phyloP scores from a whole-genome alignment of 208 protist genomes.

The Zelonia costaricensis region DNA sequence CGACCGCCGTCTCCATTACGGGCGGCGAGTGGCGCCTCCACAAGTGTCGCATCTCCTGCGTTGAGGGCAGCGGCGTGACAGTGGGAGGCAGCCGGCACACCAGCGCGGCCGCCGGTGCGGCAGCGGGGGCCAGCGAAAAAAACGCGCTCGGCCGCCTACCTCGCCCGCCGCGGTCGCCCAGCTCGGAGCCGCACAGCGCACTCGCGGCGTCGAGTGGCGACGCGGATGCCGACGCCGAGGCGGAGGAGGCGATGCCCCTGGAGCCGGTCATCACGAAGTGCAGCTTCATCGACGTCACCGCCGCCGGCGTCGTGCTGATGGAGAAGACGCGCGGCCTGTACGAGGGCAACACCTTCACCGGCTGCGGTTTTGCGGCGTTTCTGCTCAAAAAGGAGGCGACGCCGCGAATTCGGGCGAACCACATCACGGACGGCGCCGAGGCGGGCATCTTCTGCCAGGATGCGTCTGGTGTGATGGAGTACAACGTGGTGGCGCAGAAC shows the following conservation, averaged over 20 bases:
- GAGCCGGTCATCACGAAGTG: conserved; percentile 78
- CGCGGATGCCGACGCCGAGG: conserved; percentile 2
- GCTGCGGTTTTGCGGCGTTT: conserved; percentile 83
- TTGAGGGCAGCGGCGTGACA: conserved; percentile 65
- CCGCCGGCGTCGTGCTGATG: conserved; percentile 68
- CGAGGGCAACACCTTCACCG: conserved; percentile 72
- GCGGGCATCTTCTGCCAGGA: conserved; percentile 90
- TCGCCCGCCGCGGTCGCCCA: too few relatives aligned
- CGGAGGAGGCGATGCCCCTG: conserved; percentile 10
- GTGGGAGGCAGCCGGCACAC: conserved; percentile 28
- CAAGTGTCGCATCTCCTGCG: conserved; percentile 74
- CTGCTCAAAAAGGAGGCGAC: conserved; percentile 65
- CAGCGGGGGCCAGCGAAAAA: background rate
- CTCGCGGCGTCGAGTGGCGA: too few relatives aligned
- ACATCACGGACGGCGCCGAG: conserved; percentile 67
- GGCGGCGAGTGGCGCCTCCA: conserved; percentile 74
- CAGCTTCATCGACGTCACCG: conserved; percentile 74
- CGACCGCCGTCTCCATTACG: conserved; percentile 58
- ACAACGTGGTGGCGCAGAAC: conserved; percentile 82
- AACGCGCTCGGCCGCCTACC: background rate
- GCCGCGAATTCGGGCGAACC: conserved; percentile 58
- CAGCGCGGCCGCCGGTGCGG: background rate
- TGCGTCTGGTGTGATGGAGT: conserved; percentile 63
- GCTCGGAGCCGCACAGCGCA: too few relatives aligned
- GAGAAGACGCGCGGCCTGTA: conserved; percentile 68